These are phyloP conservation scores for Anthracocystis panici-leucophaei DNA, from an alignment of 1,284 basidiomycete genomes.

Conservation along the genomic window DNA sequence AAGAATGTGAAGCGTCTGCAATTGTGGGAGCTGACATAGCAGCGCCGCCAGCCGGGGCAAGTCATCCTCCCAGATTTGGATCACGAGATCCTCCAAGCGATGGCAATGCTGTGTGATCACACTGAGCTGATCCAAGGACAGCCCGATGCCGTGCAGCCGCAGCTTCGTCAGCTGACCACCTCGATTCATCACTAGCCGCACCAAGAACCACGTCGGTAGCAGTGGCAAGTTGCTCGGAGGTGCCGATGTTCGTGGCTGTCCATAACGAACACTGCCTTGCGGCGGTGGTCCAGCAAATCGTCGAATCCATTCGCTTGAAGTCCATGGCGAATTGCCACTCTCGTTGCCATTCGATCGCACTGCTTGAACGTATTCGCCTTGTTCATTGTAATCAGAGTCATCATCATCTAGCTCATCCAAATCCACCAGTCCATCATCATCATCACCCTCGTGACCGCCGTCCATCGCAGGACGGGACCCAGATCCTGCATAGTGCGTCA, in stretches of 20 bases:
- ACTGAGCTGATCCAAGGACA: constrained; percentile 56
- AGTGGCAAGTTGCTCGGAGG: constrained; percentile 43
- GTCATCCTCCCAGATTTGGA: constrained; percentile 64
- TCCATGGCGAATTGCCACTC: neutral
- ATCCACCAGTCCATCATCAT: constrained; percentile 41
- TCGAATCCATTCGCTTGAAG: constrained; percentile 29
- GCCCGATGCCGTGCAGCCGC: constrained; percentile 60
- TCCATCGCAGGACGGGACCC: constrained; percentile 46
- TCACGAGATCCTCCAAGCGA: constrained; percentile 57
- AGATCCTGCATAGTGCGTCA: constrained; percentile 56
- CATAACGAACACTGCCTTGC: constrained; percentile 44
- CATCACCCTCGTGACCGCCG: constrained; percentile 38
- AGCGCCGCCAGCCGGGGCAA: constrained; percentile 36
- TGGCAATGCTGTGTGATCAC: constrained; percentile 43
- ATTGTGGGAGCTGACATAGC: constrained; percentile 40
- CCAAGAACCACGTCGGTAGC: constrained; percentile 40
- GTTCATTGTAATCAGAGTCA: constrained; percentile 37
- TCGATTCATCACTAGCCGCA: constrained; percentile 32
- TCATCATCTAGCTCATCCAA: constrained; percentile 44
- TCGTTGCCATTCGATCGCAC: neutral
- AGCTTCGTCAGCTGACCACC: constrained; percentile 48
- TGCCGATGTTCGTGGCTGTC: constrained; percentile 13
- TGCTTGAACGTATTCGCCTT: constrained; percentile 27
- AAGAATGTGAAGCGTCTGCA: constrained; percentile 58
- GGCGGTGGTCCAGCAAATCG: constrained; percentile 47